Evolutionary conservation across 495 filamentous ascomycete genomes (phyloP).

Genomic region (Hyaloscypha finlandica): DNA sequence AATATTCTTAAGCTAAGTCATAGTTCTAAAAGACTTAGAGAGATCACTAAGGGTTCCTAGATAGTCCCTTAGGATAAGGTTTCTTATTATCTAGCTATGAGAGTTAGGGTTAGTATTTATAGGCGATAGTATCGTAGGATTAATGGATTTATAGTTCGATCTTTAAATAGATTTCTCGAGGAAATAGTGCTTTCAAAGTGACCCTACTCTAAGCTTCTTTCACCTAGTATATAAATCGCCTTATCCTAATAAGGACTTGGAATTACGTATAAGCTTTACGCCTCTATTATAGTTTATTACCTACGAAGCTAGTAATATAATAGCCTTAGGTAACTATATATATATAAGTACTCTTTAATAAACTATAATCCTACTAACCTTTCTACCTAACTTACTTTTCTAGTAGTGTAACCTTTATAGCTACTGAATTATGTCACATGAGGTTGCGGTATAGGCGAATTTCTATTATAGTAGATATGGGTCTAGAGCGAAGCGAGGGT

Average conservation of each 20-base stretch:
- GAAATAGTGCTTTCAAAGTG: not conserved
- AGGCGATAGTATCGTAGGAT: not conserved
- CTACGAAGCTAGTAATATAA: too few relatives aligned
- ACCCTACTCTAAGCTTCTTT: not conserved
- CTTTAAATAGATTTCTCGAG: constrained; percentile 3
- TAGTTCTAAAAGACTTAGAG: constrained; percentile 25
- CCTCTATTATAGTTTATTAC: too few relatives aligned
- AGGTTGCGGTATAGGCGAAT: too few relatives aligned
- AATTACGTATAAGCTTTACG: too few relatives aligned
- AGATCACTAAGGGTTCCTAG: constrained; percentile 7
- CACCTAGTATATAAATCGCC: not conserved
- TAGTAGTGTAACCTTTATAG: too few relatives aligned
- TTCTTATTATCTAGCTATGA: constrained; percentile 2
- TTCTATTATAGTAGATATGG: too few relatives aligned
- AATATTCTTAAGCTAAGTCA: constrained; percentile 15
- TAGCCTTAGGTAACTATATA: too few relatives aligned
- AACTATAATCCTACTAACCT: too few relatives aligned
- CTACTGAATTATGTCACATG: too few relatives aligned
- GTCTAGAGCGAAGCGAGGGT: too few relatives aligned
- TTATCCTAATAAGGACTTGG: not conserved
- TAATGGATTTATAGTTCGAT: not conserved
- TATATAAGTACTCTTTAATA: too few relatives aligned
- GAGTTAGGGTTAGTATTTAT: constrained; percentile 2
- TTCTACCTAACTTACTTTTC: too few relatives aligned
- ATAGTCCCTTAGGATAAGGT: constrained; percentile 6